Conservation (phyloP, 2,329 filamentous ascomycete genomes). For the Exophiala bonariae region DNA sequence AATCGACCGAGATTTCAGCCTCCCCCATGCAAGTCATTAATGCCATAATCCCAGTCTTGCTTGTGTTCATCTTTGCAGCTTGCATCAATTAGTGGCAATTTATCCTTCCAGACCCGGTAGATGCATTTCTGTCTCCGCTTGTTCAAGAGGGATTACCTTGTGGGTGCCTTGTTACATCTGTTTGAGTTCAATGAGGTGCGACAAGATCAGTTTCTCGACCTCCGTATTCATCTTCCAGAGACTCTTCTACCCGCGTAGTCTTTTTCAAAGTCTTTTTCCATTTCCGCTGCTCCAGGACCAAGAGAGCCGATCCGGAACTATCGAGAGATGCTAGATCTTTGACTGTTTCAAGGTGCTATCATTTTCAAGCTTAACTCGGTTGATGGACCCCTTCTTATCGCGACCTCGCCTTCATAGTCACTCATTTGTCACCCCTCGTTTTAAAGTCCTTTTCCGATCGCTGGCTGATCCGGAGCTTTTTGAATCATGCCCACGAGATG, state of each 20-base stretch:
- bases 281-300: slow-evolving; percentile 3
- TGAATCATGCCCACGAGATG: slow-evolving; percentile 22
- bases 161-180: too few relatives aligned
- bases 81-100: too few relatives aligned
- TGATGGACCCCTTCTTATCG: slow-evolving; percentile 14
- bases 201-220: too few relatives aligned
- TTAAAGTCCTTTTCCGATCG: slow-evolving; percentile 8
- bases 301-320: slow-evolving; percentile 1
- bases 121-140: too few relatives aligned
- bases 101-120: too few relatives aligned
- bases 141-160: too few relatives aligned
- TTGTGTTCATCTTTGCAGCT: too few relatives aligned
- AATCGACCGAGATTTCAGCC: slow-evolving; percentile 3
- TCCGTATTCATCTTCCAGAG: too few relatives aligned
- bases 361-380: slow-evolving; percentile 5
- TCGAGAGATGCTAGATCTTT: slow-evolving; percentile 17
- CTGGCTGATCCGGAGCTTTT: slow-evolving; percentile 14
- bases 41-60: slow-evolving; percentile 5
- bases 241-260: not conserved
- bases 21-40: slow-evolving; percentile 23
- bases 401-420: slow-evolving; percentile 9
- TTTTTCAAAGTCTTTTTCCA: not conserved
- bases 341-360: slow-evolving; percentile 18
- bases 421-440: slow-evolving; percentile 19
- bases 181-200: too few relatives aligned